Evolutionary conservation across 768 basidiomycete genomes (phyloP).

Genomic region (Rhodocollybia butyracea): DNA sequence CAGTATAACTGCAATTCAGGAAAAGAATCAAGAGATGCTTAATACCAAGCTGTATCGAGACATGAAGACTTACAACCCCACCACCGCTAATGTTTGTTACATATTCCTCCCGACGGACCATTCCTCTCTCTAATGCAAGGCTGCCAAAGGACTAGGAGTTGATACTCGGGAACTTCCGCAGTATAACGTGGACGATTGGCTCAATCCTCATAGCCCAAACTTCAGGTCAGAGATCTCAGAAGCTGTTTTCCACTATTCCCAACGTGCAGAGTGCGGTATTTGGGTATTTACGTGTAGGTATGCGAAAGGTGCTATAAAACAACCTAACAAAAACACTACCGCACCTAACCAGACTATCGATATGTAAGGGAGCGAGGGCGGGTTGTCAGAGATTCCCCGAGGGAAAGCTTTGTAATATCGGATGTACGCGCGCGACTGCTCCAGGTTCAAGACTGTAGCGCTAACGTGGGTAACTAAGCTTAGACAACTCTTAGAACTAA

Average conservation of each 20-base stretch:
- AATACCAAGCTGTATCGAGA: conserved; percentile 7
- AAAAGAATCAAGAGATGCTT: conserved; percentile 2
- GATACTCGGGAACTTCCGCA: not conserved
- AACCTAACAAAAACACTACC: too few species aligned
- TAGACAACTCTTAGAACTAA: too few species aligned
- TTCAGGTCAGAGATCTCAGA: not conserved
- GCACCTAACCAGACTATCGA: too few species aligned
- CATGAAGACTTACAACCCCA: not conserved
- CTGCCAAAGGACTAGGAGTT: not conserved
- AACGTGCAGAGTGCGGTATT: conserved; percentile 11
- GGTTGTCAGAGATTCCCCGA: too few species aligned
- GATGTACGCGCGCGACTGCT: too few species aligned
- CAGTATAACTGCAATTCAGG: conserved; percentile 15
- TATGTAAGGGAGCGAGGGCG: too few species aligned
- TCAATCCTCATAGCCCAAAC: conserved; percentile 11
- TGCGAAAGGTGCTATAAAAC: too few species aligned
- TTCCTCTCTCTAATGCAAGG: conserved; percentile 17
- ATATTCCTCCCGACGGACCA: conserved; percentile 15
- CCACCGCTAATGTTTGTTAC: conserved; percentile 17
- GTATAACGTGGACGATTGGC: conserved; percentile 14
- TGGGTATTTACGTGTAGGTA: too few species aligned
- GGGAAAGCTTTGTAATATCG: too few species aligned
- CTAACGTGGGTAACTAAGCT: too few species aligned
- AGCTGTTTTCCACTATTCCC: conserved; percentile 24
- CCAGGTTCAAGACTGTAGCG: too few species aligned